These are phyloP conservation scores for Neurospora terricola DNA, from an alignment of 495 filamentous ascomycete species.

Conservation along the genomic window DNA sequence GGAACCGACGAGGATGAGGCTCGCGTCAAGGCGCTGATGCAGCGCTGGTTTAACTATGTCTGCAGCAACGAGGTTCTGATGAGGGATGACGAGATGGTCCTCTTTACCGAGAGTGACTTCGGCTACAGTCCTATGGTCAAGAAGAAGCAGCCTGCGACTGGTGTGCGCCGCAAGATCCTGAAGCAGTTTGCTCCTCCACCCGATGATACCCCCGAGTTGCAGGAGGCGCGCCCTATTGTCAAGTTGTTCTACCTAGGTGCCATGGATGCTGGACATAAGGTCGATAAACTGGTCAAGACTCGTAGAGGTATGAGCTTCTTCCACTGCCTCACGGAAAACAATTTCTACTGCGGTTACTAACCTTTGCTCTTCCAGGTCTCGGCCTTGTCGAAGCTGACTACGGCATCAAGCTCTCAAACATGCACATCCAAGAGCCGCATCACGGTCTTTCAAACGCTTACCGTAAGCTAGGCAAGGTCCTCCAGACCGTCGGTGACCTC, in stretches of 20 bases:
- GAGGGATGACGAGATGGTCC: slow-evolving; percentile 89
- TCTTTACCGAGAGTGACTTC: slow-evolving; percentile 97
- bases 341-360: neutral
- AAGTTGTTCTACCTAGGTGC: slow-evolving; percentile 93
- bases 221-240: slow-evolving; percentile 77
- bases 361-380: slow-evolving; percentile 46
- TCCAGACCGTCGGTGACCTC: slow-evolving; percentile 87
- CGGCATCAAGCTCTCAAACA: slow-evolving; percentile 73
- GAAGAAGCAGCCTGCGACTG: slow-evolving; percentile 94
- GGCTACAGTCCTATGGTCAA: slow-evolving; percentile 93
- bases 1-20: slow-evolving; percentile 95
- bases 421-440: slow-evolving; percentile 85
- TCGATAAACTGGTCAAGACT: slow-evolving; percentile 86
- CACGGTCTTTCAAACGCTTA: slow-evolving; percentile 80
- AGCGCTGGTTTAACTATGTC: slow-evolving; percentile 90
- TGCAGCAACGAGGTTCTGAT: slow-evolving; percentile 88
- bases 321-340: neutral
- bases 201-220: slow-evolving; percentile 92
- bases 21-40: slow-evolving; percentile 77
- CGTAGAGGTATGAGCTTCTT: slow-evolving; percentile 59
- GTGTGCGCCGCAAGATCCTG: slow-evolving; percentile 84
- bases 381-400: slow-evolving; percentile 91
- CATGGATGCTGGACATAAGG: slow-evolving; percentile 92
- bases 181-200: slow-evolving; percentile 98
- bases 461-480: slow-evolving; percentile 84